Conservation (phyloP, 805 yeast species). For the Wickerhamomyces chaumierensis region DNA sequence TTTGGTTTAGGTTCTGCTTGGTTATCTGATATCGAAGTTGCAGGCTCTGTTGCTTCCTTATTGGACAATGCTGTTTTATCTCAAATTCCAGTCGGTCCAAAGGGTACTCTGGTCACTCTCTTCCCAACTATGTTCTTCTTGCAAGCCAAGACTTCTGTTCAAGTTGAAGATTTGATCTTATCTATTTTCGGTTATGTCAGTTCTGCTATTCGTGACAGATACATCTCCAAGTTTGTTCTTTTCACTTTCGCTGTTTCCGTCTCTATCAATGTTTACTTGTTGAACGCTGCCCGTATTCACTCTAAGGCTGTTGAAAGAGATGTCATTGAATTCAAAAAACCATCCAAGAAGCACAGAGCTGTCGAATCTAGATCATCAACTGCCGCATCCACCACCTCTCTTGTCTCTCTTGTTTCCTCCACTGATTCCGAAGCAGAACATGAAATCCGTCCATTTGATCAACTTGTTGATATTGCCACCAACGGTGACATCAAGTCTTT, state of each 20-base stretch:
- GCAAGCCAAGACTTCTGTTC: conserved; percentile 43
- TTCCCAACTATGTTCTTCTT: conserved; percentile 46
- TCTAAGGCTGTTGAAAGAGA: conserved; percentile 23
- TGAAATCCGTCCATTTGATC: conserved; percentile 46
- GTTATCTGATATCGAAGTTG: conserved; percentile 40
- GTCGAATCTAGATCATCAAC: conserved; percentile 20
- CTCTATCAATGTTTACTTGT: conserved; percentile 71
- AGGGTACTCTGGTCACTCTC: conserved; percentile 46
- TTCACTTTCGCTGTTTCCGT: conserved; percentile 65
- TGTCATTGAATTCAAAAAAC: conserved; percentile 17
- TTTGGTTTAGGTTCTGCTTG: conserved; percentile 64
- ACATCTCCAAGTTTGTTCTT: conserved; percentile 68
- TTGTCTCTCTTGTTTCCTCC: conserved; percentile 17
- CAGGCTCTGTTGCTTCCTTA: conserved; percentile 8
- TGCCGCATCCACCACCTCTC: conserved; percentile 13
- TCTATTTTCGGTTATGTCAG: conserved; percentile 45
- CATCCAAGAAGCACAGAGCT: conserved; percentile 18
- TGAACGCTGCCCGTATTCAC: conserved; percentile 75
- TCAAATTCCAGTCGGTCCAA: conserved; percentile 26
- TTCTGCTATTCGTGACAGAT: conserved; percentile 63
- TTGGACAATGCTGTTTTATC: conserved; percentile 17
- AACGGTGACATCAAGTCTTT: conserved; percentile 62
- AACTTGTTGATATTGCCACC: conserved; percentile 49
- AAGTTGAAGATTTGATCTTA: conserved; percentile 50
- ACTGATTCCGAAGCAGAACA: conserved; percentile 26